Conservation (phyloP, 331 rosid species). For the Pyracantha coccinea region DNA sequence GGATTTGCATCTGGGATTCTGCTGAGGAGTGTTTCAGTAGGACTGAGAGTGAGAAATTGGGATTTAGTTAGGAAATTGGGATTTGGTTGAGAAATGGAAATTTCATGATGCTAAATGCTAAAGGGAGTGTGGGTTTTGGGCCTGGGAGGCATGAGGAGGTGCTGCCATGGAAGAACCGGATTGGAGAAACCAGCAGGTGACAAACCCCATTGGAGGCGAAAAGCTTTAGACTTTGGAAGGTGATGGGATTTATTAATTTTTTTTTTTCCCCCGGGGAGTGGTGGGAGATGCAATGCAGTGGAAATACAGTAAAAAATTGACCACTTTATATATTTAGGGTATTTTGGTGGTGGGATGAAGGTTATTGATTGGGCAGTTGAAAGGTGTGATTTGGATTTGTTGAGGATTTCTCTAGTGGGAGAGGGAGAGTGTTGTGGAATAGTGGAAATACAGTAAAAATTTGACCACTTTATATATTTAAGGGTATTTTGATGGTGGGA, state of each 20-base stretch:
- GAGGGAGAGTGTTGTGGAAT: background rate
- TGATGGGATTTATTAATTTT: no score
- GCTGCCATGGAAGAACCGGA: background rate
- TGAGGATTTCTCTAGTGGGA: background rate
- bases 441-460: no score
- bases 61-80: background rate
- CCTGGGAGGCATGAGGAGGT: background rate
- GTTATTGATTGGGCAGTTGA: background rate
- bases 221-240: background rate
- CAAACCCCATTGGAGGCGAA: background rate
- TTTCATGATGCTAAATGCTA: background rate
- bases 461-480: no score
- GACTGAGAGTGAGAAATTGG: background rate
- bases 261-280: background rate
- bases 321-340: background rate
- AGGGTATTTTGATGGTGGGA: no score
- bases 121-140: background rate
- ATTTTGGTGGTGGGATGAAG: background rate
- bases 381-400: background rate
- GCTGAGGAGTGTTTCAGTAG: background rate
- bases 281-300: background rate
- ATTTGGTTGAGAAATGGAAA: constrained; percentile 8
- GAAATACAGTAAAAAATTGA: background rate
- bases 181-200: background rate
- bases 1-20: constrained; percentile 1